Conservation (phyloP, 225 moss, liverwort and hornwort species). For the Straminergon stramineum region DNA sequence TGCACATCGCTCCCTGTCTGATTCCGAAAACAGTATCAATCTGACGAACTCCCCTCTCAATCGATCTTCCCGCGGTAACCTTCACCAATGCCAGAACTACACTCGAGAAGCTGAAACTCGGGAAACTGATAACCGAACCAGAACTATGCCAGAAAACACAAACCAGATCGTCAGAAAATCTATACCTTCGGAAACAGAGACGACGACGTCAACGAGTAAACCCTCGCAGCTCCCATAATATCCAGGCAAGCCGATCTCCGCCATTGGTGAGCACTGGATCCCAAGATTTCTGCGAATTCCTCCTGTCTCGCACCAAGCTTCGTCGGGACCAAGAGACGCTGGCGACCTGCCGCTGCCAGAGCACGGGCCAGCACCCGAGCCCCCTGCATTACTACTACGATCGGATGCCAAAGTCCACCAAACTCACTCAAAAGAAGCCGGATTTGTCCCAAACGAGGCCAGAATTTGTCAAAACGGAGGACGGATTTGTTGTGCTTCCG, state of each 20-base stretch:
- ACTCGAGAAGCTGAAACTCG: not conserved
- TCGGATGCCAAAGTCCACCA: not conserved
- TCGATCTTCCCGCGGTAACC: not conserved
- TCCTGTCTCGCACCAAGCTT: not conserved
- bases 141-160: not conserved
- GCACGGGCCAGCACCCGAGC: slow-evolving; percentile 49
- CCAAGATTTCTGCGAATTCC: not conserved
- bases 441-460: not conserved
- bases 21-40: not conserved
- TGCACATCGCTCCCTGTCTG: not conserved
- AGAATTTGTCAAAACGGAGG: not conserved
- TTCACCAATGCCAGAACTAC: not conserved
- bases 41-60: not conserved
- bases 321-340: not conserved
- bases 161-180: not conserved
- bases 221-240: slow-evolving; percentile 4
- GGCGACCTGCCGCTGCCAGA: slow-evolving; percentile 28
- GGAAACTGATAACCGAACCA: not conserved
- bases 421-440: not conserved
- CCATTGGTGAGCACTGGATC: not conserved
- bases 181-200: slow-evolving; percentile 33
- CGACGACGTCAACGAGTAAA: slow-evolving; percentile 17
- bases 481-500: not conserved
- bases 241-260: not conserved
- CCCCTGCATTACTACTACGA: slow-evolving; percentile 18